Evolutionary conservation across 495 filamentous ascomycete species (phyloP), one percentile per base, ranked within the genome.

Genomic region (Aspergillus panamensis): DNA sequence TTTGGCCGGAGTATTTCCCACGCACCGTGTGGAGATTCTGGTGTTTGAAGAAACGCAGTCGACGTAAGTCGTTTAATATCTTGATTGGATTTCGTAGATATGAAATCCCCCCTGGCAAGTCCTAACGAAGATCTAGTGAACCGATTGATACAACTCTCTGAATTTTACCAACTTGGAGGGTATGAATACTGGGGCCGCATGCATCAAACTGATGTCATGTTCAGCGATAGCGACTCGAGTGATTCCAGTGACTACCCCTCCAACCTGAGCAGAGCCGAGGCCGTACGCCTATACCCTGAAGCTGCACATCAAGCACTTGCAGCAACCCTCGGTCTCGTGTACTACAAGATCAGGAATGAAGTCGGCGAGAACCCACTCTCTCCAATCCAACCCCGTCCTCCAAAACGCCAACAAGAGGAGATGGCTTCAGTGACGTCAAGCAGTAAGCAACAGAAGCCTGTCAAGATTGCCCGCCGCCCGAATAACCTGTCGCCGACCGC

Each of bases 341-440:
- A 75, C 54, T 73, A 73, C 55, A 75, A 75, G 59, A 77, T 77
- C 37, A 72, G 72, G 8, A 77, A 77, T 37, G 71, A 75, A 51
- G 69, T 73, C 6, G 72, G 74, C 1, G 74, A 75, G 31, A 69
- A 67, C 2, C 68, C 64, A 1, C 63, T 65, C 44, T 55, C 63
- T 4, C 67, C 51, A 4, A 58, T 69, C 21, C 52, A 53, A 45
- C 42, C 16, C 17, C 68, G 72, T 20, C 67, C 73, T 10, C 66
- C 68, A 2, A 77, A 77, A 60, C 67, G 72, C 31, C 69, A 71
- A 40, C 72, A 69, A 47, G 72, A 74, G 20, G 74, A 75, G 0
- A 56, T 68, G n/a, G 64, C 62, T 30, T 73, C 70, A 1, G 61
- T 62, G 5, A 60, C 60, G 14, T 66, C 71, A 13, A 65, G 25